phyloP scores from a whole-genome alignment of 2,329 filamentous ascomycete species.

The Fusarium haematococcum region DNA sequence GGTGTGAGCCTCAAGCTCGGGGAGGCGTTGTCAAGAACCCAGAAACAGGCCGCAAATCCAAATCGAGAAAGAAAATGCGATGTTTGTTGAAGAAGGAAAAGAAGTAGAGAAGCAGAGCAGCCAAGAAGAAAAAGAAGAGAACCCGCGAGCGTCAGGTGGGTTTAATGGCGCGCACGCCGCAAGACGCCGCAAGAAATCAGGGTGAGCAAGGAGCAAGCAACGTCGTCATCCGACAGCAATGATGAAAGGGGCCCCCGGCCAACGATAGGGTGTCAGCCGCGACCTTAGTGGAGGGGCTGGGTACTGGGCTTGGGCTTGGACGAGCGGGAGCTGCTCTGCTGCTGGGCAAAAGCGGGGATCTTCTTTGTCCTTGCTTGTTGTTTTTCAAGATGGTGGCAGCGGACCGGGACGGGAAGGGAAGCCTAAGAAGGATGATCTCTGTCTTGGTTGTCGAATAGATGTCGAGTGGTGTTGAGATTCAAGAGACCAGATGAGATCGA shows the following conservation, averaged over 20 bases:
- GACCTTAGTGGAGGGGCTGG: slow-evolving; percentile 44
- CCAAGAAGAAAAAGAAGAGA: slow-evolving; percentile 23
- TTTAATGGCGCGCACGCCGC: slow-evolving; percentile 43
- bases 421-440: slow-evolving; percentile 29
- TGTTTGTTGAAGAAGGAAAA: slow-evolving; percentile 28
- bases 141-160: slow-evolving; percentile 42
- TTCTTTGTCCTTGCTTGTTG: slow-evolving; percentile 16
- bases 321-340: slow-evolving; percentile 1
- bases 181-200: slow-evolving; percentile 41
- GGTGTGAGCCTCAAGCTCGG: slow-evolving; percentile 32
- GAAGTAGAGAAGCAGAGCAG: slow-evolving; percentile 12
- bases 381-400: slow-evolving; percentile 36
- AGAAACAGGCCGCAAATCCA: slow-evolving; percentile 19
- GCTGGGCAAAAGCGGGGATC: slow-evolving; percentile 40
- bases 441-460: slow-evolving; percentile 2
- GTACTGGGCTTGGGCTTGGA: slow-evolving; percentile 1
- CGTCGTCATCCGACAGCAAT: slow-evolving; percentile 47
- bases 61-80: slow-evolving; percentile 25
- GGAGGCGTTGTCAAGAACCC: slow-evolving; percentile 20
- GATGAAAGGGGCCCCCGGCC: slow-evolving; percentile 43
- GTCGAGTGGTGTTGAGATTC: slow-evolving; percentile 2
- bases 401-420: slow-evolving; percentile 40
- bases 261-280: slow-evolving; percentile 44
- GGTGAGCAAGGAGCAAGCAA: slow-evolving; percentile 41
- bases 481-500: background rate